A percentile compares a stretch with the other conserved stretches of the same genome.
phyloP scores from a whole-genome alignment of 179 eudicot genomes.

The Heliamphora pulchella region DNA sequence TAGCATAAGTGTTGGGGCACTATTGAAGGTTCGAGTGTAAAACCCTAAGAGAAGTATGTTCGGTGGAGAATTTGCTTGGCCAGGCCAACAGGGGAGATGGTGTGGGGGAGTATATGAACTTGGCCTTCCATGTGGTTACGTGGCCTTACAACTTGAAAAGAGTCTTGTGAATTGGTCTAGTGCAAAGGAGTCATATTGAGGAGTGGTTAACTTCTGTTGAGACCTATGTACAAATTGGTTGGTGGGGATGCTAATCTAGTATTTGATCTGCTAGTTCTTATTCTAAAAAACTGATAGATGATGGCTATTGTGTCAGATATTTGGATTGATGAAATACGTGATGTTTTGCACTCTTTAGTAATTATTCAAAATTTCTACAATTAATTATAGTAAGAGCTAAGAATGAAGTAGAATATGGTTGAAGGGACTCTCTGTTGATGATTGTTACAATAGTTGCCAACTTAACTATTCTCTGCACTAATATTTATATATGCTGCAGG shows the following conservation, averaged over 20 bases:
- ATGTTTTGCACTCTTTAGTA: neutral
- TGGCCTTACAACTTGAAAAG: neutral
- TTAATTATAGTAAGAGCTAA: neutral
- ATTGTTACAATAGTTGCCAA: neutral
- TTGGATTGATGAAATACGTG: neutral
- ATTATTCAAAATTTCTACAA: neutral
- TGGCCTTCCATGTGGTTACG: neutral
- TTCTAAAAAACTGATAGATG: neutral
- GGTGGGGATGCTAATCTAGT: neutral
- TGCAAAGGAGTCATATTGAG: neutral
- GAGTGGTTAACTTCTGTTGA: neutral
- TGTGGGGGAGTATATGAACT: neutral
- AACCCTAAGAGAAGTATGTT: neutral
- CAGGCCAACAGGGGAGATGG: too few species aligned
- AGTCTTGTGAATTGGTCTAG: neutral
- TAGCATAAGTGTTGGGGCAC: neutral
- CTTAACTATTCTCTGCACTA: neutral
- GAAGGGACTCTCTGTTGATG: neutral
- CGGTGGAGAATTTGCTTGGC: neutral
- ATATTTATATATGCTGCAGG: constrained; percentile 31
- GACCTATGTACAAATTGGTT: neutral
- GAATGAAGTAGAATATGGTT: neutral
- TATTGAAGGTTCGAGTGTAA: neutral
- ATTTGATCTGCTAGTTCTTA: neutral
- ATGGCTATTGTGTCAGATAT: neutral